A percentile compares a stretch with the other conserved stretches of the same genome.
Conservation (phyloP, 306 rosid species). For the Elaeagnus macrophylla region DNA sequence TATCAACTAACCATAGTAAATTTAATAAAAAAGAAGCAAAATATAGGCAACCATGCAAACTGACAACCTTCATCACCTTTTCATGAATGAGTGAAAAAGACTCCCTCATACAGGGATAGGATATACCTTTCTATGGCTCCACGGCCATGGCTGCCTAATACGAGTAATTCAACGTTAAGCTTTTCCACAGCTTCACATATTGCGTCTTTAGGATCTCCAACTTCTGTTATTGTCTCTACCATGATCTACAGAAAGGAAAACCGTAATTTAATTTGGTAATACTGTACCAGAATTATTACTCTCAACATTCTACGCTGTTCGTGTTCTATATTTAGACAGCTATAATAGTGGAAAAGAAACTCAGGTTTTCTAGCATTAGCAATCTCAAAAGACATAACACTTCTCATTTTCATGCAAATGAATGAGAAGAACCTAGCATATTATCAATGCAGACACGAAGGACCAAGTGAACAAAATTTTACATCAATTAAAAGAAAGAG, state of each 20-base stretch:
- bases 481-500: too few relatives aligned
- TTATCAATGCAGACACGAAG: too few relatives aligned
- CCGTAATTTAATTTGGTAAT: neutral
- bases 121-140: conserved; percentile 24
- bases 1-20: neutral
- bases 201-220: conserved; percentile 26
- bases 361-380: too few relatives aligned
- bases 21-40: neutral
- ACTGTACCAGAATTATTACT: neutral
- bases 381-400: too few relatives aligned
- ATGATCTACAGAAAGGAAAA: conserved; percentile 16
- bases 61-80: neutral
- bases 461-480: too few relatives aligned
- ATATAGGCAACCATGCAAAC: neutral
- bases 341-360: too few relatives aligned
- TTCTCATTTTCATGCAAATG: too few relatives aligned
- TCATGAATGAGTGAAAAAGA: too few relatives aligned
- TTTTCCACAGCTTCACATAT: conserved; percentile 34
- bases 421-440: too few relatives aligned
- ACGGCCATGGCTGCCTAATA: conserved; percentile 36
- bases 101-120: neutral
- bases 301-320: neutral
- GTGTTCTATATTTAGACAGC: neutral
- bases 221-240: conserved; percentile 25
- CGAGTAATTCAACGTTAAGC: conserved; percentile 24